Conservation (phyloP, 1,139 yeast species). For the Blastobotrys raffinosifermentans region DNA sequence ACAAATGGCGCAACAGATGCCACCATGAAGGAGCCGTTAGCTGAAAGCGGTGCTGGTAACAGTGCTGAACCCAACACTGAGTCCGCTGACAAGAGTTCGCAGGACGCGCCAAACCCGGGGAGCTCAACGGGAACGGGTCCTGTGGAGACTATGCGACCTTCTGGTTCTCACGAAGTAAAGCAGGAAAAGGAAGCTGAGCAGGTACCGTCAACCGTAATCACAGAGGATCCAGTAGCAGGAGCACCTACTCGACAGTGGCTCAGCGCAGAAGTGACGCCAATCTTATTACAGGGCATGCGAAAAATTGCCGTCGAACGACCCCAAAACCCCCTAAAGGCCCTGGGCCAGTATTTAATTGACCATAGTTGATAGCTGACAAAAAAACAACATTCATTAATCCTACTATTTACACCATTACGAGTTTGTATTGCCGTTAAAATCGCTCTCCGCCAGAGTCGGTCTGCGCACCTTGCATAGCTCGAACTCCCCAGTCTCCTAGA, state of each 20-base stretch:
- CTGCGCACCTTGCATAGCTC: constrained; percentile 49
- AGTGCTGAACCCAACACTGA: too few relatives aligned
- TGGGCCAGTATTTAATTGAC: constrained; percentile 65
- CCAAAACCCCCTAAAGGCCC: constrained; percentile 57
- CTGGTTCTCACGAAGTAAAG: too few relatives aligned
- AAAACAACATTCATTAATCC: constrained; percentile 1
- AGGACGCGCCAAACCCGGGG: too few relatives aligned
- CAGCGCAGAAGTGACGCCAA: constrained; percentile 63
- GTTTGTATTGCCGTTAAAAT: constrained; percentile 16
- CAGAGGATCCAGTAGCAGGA: constrained; percentile 45
- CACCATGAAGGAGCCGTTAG: too few relatives aligned
- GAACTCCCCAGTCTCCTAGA: constrained; percentile 79
- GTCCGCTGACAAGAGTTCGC: too few relatives aligned
- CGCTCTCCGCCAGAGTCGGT: constrained; percentile 16
- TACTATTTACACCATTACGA: not conserved
- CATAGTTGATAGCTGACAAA: constrained; percentile 12
- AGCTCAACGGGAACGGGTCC: too few relatives aligned
- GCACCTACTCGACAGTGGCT: constrained; percentile 75
- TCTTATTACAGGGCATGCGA: constrained; percentile 64
- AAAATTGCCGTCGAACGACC: constrained; percentile 50
- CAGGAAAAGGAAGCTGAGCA: too few relatives aligned
- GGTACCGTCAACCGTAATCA: too few relatives aligned
- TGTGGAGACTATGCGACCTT: too few relatives aligned
- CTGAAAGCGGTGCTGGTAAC: too few relatives aligned
- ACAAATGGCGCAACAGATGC: too few relatives aligned